Base-by-base conservation (phyloP, 371 early-diverging fungal genomes). In the Rhizopus delemar region DNA sequence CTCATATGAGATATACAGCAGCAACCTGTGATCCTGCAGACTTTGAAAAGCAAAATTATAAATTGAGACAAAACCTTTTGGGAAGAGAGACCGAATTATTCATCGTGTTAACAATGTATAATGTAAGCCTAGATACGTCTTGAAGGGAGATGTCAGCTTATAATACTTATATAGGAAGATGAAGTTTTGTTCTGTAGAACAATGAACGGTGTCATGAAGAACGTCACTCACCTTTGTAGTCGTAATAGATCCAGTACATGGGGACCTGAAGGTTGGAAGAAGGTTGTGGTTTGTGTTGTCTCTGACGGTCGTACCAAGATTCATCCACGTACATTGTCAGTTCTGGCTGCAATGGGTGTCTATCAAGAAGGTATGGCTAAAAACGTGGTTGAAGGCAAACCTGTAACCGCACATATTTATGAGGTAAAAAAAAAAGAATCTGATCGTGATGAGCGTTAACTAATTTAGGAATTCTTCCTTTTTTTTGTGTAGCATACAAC, bases 311-410 rank as follows among this genome's bases (percentile, higher is more conserved):
- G 85, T 64, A 68, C 71, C 3, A 81, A 81, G 66, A 83, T 90
- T 64, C 78, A 90, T 67, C 79, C 80, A 28, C 83, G 86, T 43
- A 84, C 85, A 13, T 71, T 91, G 35, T 82, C 85, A 50, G 78
- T 88, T n/a, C 78, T 93, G 51, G 90, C 89, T 31, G 69, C 89
- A 34, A 77, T 91, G 83, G 93, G 93, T 57, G 85, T 84, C 33
- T 93, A 88, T 64, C 91, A 90, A 65, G 91, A 91, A 28, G 92
- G 90, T 56, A 70, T 93, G 41, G 87, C 87, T 70, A 86, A 87
- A 56, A 84, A 87, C 62, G 59, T 80, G 36, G 88, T 90, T 31
- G 82, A 81, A 56, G 86, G 81, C 57, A 77, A 83, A 61, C 80
- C 81, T 7, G 89, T 89, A 15, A 77, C 80, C 56, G 90, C 89